These are phyloP conservation scores for Osmozyma mogii DNA, from an alignment of 805 yeast species.

Conservation along the genomic window DNA sequence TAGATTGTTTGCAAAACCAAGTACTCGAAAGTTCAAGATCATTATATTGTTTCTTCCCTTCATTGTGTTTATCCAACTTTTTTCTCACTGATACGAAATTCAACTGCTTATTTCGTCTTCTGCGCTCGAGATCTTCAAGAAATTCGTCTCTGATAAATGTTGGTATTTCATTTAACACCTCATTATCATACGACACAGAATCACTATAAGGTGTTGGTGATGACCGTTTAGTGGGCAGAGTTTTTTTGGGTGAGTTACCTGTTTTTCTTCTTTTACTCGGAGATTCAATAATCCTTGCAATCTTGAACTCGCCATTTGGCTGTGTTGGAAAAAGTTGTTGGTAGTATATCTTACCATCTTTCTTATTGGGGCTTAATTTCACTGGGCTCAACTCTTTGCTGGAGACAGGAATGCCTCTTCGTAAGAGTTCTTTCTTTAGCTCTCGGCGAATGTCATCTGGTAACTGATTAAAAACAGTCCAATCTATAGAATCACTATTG, in stretches of 20 bases:
- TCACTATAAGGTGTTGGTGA: constrained; percentile 12
- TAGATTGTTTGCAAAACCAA: too few species aligned
- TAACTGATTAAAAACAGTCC: constrained; percentile 54
- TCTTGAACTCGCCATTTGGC: constrained; percentile 20
- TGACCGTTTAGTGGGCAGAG: constrained; percentile 10
- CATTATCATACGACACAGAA: constrained; percentile 26
- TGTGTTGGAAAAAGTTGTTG: constrained; percentile 33
- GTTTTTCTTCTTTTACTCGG: constrained; percentile 14
- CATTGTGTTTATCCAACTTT: too few species aligned
- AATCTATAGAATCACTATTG: constrained; percentile 41
- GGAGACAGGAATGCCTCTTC: constrained; percentile 29
- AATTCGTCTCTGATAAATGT: constrained; percentile 30
- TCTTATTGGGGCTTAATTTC: constrained; percentile 4
- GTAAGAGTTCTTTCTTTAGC: constrained; percentile 42
- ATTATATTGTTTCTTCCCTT: too few species aligned
- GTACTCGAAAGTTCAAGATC: too few species aligned
- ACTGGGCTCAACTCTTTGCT: constrained; percentile 6
- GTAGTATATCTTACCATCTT: constrained; percentile 19
- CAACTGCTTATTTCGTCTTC: constrained; percentile 17
- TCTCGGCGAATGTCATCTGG: constrained; percentile 65
- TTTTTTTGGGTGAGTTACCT: constrained; percentile 4
- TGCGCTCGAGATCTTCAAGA: constrained; percentile 25
- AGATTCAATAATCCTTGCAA: constrained; percentile 25
- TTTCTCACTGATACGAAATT: constrained; percentile 20
- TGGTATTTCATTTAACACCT: constrained; percentile 31